These are phyloP conservation scores for Candida palmyrensis DNA, from an alignment of 805 yeast genomes.

Conservation along the genomic window DNA sequence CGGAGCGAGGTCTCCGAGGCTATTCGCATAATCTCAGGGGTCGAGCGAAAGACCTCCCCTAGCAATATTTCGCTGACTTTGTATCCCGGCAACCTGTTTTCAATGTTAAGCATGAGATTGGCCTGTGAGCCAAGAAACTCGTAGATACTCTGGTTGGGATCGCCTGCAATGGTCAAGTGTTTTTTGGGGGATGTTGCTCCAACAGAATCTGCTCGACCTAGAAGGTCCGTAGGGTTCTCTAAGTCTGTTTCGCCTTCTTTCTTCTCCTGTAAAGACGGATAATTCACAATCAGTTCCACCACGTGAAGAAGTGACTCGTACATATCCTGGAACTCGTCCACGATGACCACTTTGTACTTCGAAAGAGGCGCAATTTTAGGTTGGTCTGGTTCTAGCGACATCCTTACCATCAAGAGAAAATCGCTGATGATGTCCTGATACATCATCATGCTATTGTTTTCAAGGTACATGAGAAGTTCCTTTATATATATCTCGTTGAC, in stretches of 20 bases:
- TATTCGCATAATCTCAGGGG: conserved; percentile 49
- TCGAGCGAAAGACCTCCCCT: conserved; percentile 53
- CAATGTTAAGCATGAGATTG: conserved; percentile 22
- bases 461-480: conserved; percentile 22
- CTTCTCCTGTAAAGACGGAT: conserved; percentile 19
- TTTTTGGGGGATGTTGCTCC: conserved; percentile 24
- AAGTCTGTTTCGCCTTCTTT: not conserved
- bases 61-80: conserved; percentile 28
- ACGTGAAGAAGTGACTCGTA: conserved; percentile 46
- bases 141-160: conserved; percentile 65
- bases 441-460: conserved; percentile 28
- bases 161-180: conserved; percentile 68
- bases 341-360: conserved; percentile 37
- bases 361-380: conserved; percentile 16
- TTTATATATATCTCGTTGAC: conserved; percentile 23
- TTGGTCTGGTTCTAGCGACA: conserved; percentile 10
- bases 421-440: conserved; percentile 31
- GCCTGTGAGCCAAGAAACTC: conserved; percentile 56
- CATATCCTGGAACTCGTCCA: conserved; percentile 76
- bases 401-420: conserved; percentile 24
- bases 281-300: conserved; percentile 31
- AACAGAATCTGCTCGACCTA: too few relatives aligned
- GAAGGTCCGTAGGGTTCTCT: not conserved
- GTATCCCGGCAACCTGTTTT: conserved; percentile 14
- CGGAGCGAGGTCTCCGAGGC: conserved; percentile 24